Base-by-base conservation (phyloP, 495 filamentous ascomycete species). In the Aspergillus egyptiacus region DNA sequence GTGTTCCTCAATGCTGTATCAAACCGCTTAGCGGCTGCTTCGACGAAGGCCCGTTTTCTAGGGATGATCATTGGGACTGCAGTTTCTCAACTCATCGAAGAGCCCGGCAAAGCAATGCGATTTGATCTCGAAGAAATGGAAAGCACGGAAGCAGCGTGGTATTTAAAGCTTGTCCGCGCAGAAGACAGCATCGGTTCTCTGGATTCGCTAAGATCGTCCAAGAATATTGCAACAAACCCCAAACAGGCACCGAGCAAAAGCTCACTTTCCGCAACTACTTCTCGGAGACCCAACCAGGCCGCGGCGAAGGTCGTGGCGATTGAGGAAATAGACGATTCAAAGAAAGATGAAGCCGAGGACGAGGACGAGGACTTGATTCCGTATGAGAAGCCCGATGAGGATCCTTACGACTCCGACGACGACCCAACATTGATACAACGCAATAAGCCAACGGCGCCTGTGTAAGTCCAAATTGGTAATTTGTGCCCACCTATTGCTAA, bases 351-450 rank as follows among this genome's bases (percentile, higher is more conserved):
- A 1, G 76, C 15, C n/a, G 76, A 75, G 4, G 72, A 67, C 2
- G 83, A 89, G 48, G 81, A 89, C 43, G 83, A 88, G 8, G 87
- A 87, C 48, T 69, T 97, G 0, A 72, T 81, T 9, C 83, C 87
- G 3, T 97, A 96, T 60, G 82, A 78, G 23, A 96, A 96, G 59
- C 90, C 91, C 0, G 93, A 95, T 61, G 91, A 86, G n/a, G 94
- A 99, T 57, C 74, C 78, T 2, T 86, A 89, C 48, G 94, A 97
- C 64, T 86, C 85, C 0, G 89, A 95, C 46, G 91, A 96, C 20
- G 94, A 99, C 60, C 82, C 94, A 11, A 95, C 89, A 0, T 67
- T 94, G 27, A 73, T 97, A 32, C 80, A 83, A 42, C 79, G 91
- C 30, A 79, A 87, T 61, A 95, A 90, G 54, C 85, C 86, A 31